Base-by-base conservation (phyloP, 139 green algal species). In the Chlorella sorokiniana region DNA sequence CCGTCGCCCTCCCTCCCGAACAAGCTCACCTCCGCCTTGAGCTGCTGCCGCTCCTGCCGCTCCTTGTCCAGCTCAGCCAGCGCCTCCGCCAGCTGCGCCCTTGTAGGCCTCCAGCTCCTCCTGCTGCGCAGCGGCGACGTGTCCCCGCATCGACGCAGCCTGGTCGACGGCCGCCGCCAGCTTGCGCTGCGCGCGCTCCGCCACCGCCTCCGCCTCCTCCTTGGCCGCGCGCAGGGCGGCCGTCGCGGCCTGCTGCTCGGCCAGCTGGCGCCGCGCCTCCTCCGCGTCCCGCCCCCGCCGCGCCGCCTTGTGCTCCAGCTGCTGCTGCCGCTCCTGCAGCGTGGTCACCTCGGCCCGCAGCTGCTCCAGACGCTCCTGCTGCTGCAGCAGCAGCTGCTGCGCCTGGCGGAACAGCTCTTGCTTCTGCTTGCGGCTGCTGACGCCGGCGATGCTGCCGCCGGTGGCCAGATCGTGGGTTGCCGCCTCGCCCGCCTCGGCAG, bases 81-180 rank as follows among this genome's bases (percentile, higher is more conserved):
- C 9, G 70, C 44, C 42, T 75, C 40, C 27, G 29, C 23, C 31
- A 77, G 45, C 70, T 77, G 70, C 44, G n/a, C n/a, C 23, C 70
- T 77, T 77, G 45, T 77, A 77, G n/a, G 44, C 45, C 44, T 77
- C 70, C 1, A 77, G 51, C 70, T 77, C 44, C n/a, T 62, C 44
- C 44, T 77, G n/a, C 44, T 77, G 44, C 44, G 52, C 11, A 11
- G 63, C 44, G 70, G 27, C 42, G 23, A 52, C 44, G 11, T 62
- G 70, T 33, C 35, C 45, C 44, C 18, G 29, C 70, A 63, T 33
- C 16, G 29, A 35, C 31, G 70, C 31, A 11, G 70, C 70, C n/a
- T 63, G 45, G n/a, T 77, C n/a, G n/a, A 63, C n/a, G 11, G 48
- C 48, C n/a, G 70, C 44, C 31, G n/a, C 31, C 45, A 77, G 44